phyloP scores from a whole-genome alignment of 371 early-diverging fungal species.

The Rhizomucor miehei region DNA sequence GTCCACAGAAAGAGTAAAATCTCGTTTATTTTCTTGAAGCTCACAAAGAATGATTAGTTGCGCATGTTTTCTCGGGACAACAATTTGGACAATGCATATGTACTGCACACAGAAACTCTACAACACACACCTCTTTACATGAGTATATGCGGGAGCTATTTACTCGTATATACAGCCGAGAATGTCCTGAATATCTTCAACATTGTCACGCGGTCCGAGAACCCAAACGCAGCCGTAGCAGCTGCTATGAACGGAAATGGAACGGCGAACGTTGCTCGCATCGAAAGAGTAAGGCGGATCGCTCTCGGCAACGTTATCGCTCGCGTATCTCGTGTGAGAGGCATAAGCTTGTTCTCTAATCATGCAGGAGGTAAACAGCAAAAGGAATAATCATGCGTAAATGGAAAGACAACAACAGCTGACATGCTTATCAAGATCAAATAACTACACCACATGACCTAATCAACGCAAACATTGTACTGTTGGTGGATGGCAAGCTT shows the following conservation, averaged over 20 bases:
- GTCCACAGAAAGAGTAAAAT: not conserved
- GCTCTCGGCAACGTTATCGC: conserved; percentile 64
- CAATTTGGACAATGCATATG: conserved; percentile 65
- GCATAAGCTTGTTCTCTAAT: conserved; percentile 50
- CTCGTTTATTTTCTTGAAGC: not conserved
- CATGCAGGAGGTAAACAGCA: conserved; percentile 27
- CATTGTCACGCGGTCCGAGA: conserved; percentile 16
- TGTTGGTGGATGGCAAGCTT: conserved; percentile 50
- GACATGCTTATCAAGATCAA: conserved; percentile 23
- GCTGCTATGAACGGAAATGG: conserved; percentile 10
- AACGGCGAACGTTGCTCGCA: not conserved
- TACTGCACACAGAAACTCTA: conserved; percentile 54
- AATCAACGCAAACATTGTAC: conserved; percentile 39
- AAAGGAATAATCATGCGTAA: not conserved
- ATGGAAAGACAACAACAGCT: not conserved
- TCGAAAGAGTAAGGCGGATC: conserved; percentile 3
- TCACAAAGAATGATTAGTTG: conserved; percentile 42
- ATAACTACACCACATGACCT: conserved; percentile 31
- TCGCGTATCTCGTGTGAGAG: conserved; percentile 49
- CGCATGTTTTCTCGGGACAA: conserved; percentile 75
- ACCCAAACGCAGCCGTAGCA: conserved; percentile 3
- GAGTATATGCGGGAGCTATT: conserved; percentile 50
- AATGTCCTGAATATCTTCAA: conserved; percentile 58
- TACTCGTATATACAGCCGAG: conserved; percentile 70
- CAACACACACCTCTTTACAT: conserved; percentile 50